Base-by-base conservation (phyloP, 257 asterid genomes). In the Oldenlandia corymbosa region DNA sequence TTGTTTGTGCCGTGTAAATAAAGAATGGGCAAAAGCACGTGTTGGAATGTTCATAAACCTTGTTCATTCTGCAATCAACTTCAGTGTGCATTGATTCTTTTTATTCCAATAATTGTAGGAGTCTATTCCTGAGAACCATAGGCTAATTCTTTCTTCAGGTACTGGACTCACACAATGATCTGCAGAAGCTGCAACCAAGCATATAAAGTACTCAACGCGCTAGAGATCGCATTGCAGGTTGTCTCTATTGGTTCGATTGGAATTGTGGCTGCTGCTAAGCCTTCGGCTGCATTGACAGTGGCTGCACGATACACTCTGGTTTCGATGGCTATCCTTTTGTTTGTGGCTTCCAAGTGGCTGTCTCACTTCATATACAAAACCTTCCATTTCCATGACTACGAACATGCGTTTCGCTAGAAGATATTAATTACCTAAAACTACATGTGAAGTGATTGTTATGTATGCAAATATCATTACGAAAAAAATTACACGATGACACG, bases 361-460 rank as follows among this genome's bases (percentile, higher is more conserved):
- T 79, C 97, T 7, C 84, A 82, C 71, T 84, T 92, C 65, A 68
- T 84, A 72, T 81, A 84, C 94, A 87, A 76, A 67, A 89, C 66
- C 47, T 92, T 92, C 83, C 85, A 74, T 31, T 92, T 75, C 81
- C 99, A 92, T 66, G 95, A 92, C 81, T 89, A 92, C 34, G 91
- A 84, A 42, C 97, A 89, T 62, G 99, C 97, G 65, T 84, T 85
- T 50, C 80, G 74, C 32, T 32, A 12, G 10, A 43, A 20, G 20
- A 52, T 26, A 14, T 5, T 21, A 27, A 9, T 4, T 3, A 10
- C 28, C 2, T 23, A 4, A 53, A 43, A 17, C 0, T 45, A 3
- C 2, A 23, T 56, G 55, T 17, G 26, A 4, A 0, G 10, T 48
- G 11, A 32, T 57, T 48, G 13, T 21, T 10, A 10, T 68, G 20